Conservation (phyloP, 2,329 filamentous ascomycete genomes). For the Curvularia hawaiiensis region DNA sequence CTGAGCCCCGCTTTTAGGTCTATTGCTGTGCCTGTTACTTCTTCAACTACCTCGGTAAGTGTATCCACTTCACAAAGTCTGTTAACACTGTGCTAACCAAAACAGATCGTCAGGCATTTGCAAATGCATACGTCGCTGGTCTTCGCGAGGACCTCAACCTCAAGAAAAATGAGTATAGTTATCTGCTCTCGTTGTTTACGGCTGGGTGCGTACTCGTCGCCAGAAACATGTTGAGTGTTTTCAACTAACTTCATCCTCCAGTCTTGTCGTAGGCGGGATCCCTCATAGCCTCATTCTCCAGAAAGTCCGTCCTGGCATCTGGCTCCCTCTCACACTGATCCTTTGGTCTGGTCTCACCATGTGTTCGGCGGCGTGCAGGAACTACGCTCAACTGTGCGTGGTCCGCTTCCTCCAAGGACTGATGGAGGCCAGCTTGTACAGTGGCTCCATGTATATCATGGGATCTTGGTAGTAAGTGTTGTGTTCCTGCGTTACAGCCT, state of each 20-base stretch:
- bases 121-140: slow-evolving; percentile 34
- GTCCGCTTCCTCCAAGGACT: slow-evolving; percentile 33
- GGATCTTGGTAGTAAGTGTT: slow-evolving; percentile 36
- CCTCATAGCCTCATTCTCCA: slow-evolving; percentile 31
- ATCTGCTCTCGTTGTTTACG: slow-evolving; percentile 31
- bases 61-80: not conserved
- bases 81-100: not conserved
- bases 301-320: slow-evolving; percentile 29
- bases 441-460: slow-evolving; percentile 31
- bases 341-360: slow-evolving; percentile 35
- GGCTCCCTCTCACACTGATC: slow-evolving; percentile 30
- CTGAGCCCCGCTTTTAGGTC: slow-evolving; percentile 12
- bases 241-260: slow-evolving; percentile 2
- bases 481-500: not conserved
- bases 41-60: slow-evolving; percentile 36
- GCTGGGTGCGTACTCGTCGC: slow-evolving; percentile 21
- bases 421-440: slow-evolving; percentile 29
- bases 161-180: slow-evolving; percentile 32
- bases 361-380: slow-evolving; percentile 32
- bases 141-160: slow-evolving; percentile 29
- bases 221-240: not conserved
- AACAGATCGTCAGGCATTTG: slow-evolving; percentile 28
- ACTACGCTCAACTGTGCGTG: slow-evolving; percentile 25
- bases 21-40: slow-evolving; percentile 35
- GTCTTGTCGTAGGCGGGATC: slow-evolving; percentile 30